These are phyloP conservation scores for Leccinum subgranulosum DNA, from an alignment of 768 basidiomycete species.

Conservation along the genomic window DNA sequence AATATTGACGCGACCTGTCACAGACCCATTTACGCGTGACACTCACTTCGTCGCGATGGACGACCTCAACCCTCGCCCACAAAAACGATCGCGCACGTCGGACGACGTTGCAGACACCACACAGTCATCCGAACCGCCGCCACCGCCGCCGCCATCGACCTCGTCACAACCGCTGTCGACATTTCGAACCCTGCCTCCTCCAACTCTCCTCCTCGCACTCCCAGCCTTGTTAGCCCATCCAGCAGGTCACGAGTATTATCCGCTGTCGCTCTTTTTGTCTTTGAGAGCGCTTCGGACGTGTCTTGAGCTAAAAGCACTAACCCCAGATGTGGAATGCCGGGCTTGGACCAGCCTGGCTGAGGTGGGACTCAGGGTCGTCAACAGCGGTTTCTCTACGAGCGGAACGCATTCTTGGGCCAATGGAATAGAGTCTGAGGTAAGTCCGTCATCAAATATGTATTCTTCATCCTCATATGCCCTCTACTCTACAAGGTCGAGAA, in stretches of 20 bases:
- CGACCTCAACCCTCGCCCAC: conserved; percentile 32
- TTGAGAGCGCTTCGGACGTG: conserved; percentile 55
- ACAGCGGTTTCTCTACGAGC: conserved; percentile 39
- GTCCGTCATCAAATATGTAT: neutral
- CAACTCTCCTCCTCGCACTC: conserved; percentile 56
- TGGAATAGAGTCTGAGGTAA: conserved; percentile 56
- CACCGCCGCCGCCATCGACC: neutral
- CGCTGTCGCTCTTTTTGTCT: conserved; percentile 54
- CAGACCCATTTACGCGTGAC: conserved; percentile 29
- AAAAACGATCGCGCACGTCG: conserved; percentile 32
- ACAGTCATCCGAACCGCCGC: neutral
- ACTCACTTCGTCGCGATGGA: conserved; percentile 19
- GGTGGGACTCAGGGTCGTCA: conserved; percentile 56
- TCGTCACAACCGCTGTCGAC: neutral
- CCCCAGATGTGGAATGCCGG: conserved; percentile 60
- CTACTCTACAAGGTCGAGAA: conserved; percentile 46
- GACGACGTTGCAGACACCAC: neutral
- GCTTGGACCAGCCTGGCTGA: conserved; percentile 73
- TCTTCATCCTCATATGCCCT: neutral
- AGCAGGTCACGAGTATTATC: conserved; percentile 55
- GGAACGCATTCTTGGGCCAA: conserved; percentile 42
- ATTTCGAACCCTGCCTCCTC: conserved; percentile 37
- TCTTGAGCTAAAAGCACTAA: conserved; percentile 46
- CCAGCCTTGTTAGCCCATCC: conserved; percentile 63
- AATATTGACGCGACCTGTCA: conserved; percentile 29